These are phyloP conservation scores for Candida pseudocylindracea DNA, from an alignment of 1,139 yeast species.

Conservation along the genomic window DNA sequence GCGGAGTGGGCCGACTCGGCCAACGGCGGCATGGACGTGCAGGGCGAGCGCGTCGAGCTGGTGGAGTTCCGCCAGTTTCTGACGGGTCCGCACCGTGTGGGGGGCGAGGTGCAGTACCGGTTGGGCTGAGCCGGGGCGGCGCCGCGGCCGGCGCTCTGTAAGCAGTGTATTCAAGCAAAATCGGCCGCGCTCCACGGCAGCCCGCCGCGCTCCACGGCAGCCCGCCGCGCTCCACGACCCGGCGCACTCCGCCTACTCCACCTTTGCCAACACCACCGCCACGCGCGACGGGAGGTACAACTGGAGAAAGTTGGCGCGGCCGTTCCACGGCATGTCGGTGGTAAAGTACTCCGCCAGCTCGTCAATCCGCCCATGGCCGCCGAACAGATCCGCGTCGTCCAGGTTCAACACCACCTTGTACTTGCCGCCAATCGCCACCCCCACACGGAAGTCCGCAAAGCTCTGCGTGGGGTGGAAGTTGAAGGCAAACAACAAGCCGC, in stretches of 20 bases:
- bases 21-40: slow-evolving; percentile 31
- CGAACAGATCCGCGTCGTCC: slow-evolving; percentile 38
- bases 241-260: too few relatives aligned
- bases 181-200: too few relatives aligned
- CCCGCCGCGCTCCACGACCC: neutral
- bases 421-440: slow-evolving; percentile 61
- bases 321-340: slow-evolving; percentile 58
- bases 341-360: slow-evolving; percentile 32
- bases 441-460: slow-evolving; percentile 70
- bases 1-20: slow-evolving; percentile 68
- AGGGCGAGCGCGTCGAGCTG: slow-evolving; percentile 31
- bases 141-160: too few relatives aligned
- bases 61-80: slow-evolving; percentile 52
- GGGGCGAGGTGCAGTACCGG: slow-evolving; percentile 57
- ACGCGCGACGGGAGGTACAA: slow-evolving; percentile 72
- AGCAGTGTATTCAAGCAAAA: too few relatives aligned
- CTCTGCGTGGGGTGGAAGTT: slow-evolving; percentile 79
- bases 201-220: too few relatives aligned
- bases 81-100: slow-evolving; percentile 51
- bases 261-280: slow-evolving; percentile 34
- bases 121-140: slow-evolving; percentile 3
- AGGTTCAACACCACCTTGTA: slow-evolving; percentile 58
- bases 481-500: slow-evolving; percentile 64
- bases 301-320: slow-evolving; percentile 52
- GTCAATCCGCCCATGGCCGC: slow-evolving; percentile 66